These are phyloP conservation scores for Isatis tinctoria DNA, from an alignment of 345 rosid genomes.

Conservation along the genomic window DNA sequence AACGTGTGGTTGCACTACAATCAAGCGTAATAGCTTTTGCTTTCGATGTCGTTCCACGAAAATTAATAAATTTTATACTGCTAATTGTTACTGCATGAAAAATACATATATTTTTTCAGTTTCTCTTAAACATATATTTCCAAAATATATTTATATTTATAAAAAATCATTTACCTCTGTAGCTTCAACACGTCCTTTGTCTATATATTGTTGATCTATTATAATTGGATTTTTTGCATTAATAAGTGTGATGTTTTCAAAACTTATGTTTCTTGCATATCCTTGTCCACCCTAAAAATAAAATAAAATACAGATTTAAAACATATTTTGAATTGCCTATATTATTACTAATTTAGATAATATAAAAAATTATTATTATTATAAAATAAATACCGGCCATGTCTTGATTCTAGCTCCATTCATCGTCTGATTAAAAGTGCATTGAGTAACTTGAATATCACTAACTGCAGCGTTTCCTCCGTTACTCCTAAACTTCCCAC, in stretches of 20 bases:
- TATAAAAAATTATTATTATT: not conserved
- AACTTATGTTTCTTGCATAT: constrained; percentile 20
- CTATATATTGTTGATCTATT: constrained; percentile 18
- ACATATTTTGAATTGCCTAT: no score
- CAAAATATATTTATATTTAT: no score
- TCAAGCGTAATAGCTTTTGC: not conserved
- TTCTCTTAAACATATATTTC: no score
- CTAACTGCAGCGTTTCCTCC: constrained; percentile 5
- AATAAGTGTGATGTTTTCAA: constrained; percentile 20
- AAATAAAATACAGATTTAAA: no score
- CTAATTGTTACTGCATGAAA: constrained; percentile 26
- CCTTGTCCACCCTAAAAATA: constrained; percentile 23
- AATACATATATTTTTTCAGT: not conserved
- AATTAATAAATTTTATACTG: not conserved
- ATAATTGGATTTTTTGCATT: constrained; percentile 24
- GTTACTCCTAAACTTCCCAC: constrained; percentile 25
- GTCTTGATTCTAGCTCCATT: constrained; percentile 37
- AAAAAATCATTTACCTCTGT: not conserved
- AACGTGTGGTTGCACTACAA: constrained; percentile 12
- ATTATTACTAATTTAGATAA: not conserved
- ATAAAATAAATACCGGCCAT: constrained; percentile 7
- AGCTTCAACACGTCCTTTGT: not conserved
- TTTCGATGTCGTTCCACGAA: constrained; percentile 11
- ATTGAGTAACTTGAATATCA: constrained; percentile 13
- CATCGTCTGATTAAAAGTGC: constrained; percentile 15